Evolutionary conservation across 225 moss, liverwort and hornwort genomes (phyloP).

Genomic region (Polytrichum formosum): DNA sequence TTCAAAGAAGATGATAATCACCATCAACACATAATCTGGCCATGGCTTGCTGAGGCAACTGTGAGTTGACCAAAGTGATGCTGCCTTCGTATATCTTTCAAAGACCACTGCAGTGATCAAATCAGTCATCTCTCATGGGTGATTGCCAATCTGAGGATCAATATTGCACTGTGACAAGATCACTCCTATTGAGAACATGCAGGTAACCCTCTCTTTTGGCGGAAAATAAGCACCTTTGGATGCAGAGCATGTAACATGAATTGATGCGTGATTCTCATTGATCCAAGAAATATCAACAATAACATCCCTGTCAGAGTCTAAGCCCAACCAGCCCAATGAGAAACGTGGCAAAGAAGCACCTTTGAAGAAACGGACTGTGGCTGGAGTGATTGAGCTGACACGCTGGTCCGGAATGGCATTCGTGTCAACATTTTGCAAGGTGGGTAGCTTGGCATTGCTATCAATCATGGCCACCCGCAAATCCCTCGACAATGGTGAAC

Average conservation of each 20-base stretch:
- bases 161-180: neutral
- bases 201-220: too few relatives aligned
- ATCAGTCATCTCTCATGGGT: neutral
- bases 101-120: neutral
- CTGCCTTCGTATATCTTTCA: neutral
- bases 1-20: too few relatives aligned
- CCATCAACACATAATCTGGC: neutral
- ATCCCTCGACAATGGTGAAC: constrained; percentile 58
- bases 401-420: constrained; percentile 74
- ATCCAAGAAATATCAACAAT: too few relatives aligned
- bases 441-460: constrained; percentile 39
- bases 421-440: constrained; percentile 29
- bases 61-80: neutral
- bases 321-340: neutral
- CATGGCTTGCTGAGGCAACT: neutral
- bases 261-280: too few relatives aligned
- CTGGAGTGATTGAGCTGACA: constrained; percentile 91
- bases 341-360: constrained; percentile 25
- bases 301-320: too few relatives aligned
- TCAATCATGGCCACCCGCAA: constrained; percentile 79
- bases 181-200: too few relatives aligned
- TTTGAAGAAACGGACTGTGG: constrained; percentile 80
- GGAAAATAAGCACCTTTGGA: too few relatives aligned
- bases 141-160: neutral
- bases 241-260: too few relatives aligned